These are phyloP conservation scores for Diaporthe sp. DNA, from an alignment of 2,329 filamentous ascomycete genomes.

Conservation along the genomic window DNA sequence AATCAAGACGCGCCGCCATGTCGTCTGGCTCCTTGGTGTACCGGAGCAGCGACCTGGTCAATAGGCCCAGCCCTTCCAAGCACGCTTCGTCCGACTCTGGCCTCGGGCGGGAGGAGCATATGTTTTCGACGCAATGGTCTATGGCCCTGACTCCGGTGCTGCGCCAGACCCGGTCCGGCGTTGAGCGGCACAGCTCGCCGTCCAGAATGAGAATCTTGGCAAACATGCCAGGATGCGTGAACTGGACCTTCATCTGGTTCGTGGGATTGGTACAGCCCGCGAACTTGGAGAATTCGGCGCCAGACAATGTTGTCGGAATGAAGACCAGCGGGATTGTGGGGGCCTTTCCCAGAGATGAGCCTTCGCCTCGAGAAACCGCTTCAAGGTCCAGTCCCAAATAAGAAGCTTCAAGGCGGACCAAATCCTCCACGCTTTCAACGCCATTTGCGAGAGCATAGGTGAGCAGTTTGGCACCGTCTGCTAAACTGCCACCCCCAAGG, in stretches of 20 bases:
- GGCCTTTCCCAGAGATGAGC: neutral
- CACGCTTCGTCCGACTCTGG: neutral
- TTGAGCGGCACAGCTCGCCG: neutral
- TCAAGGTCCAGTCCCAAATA: neutral
- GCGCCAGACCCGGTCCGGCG: neutral
- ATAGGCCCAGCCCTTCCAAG: neutral
- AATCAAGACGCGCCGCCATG: neutral
- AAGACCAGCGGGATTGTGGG: neutral
- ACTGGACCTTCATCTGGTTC: slow-evolving; percentile 1
- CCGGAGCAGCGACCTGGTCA: neutral
- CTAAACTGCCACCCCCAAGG: neutral
- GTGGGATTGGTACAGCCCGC: neutral
- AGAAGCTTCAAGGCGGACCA: neutral
- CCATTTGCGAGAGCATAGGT: neutral
- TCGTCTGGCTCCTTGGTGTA: neutral
- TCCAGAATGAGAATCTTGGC: neutral
- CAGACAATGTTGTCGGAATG: neutral
- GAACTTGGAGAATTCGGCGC: neutral
- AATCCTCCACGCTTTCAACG: neutral
- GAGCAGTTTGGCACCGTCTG: neutral
- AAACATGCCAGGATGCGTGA: neutral
- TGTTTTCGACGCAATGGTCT: neutral
- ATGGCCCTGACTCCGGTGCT: neutral
- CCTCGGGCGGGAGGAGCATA: neutral
- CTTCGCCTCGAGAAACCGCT: neutral